A percentile compares a stretch with the other conserved stretches of the same genome.
Evolutionary conservation across 192 early-diverging fungal species (phyloP).

Genomic region (Coemansia aciculifera): DNA sequence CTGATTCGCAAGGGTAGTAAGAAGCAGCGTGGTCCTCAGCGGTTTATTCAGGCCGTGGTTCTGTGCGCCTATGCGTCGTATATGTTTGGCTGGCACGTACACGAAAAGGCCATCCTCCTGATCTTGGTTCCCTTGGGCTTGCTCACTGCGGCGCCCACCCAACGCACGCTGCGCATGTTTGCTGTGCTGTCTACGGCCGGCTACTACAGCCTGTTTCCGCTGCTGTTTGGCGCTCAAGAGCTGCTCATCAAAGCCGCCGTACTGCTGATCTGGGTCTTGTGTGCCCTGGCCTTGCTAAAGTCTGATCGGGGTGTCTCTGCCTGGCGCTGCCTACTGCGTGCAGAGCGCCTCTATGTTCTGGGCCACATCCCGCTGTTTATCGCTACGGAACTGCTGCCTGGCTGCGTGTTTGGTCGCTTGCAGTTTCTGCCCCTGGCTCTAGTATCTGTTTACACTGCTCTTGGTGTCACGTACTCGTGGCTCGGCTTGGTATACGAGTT

Average conservation of each 20-base stretch:
- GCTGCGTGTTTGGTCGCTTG: slow-evolving; percentile 47
- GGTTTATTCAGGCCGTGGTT: slow-evolving; percentile 70
- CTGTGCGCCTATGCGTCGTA: slow-evolving; percentile 86
- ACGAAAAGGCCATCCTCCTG: slow-evolving; percentile 93
- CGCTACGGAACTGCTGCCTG: slow-evolving; percentile 24
- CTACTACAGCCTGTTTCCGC: slow-evolving; percentile 50
- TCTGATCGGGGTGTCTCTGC: slow-evolving; percentile 17
- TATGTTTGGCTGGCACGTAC: slow-evolving; percentile 98
- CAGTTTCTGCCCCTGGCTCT: slow-evolving; percentile 83
- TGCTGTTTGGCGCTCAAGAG: slow-evolving; percentile 52
- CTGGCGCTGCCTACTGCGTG: slow-evolving; percentile 30
- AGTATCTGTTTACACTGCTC: slow-evolving; percentile 72
- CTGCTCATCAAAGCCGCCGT: slow-evolving; percentile 33
- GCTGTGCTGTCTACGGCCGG: slow-evolving; percentile 39
- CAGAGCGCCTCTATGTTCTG: slow-evolving; percentile 29
- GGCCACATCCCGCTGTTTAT: slow-evolving; percentile 43
- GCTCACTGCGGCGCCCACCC: slow-evolving; percentile 30
- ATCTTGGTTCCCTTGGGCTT: slow-evolving; percentile 56
- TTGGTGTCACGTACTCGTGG: slow-evolving; percentile 77
- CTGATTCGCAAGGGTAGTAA: slow-evolving; percentile 10
- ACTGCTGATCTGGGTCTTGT: slow-evolving; percentile 32
- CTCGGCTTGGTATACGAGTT: slow-evolving; percentile 49
- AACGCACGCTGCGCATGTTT: slow-evolving; percentile 39
- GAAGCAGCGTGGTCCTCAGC: slow-evolving; percentile 59
- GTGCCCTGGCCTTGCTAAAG: slow-evolving; percentile 28